Evolutionary conservation across 1,139 yeast genomes (phyloP).

Genomic region (Suhomyces coccinellae): DNA sequence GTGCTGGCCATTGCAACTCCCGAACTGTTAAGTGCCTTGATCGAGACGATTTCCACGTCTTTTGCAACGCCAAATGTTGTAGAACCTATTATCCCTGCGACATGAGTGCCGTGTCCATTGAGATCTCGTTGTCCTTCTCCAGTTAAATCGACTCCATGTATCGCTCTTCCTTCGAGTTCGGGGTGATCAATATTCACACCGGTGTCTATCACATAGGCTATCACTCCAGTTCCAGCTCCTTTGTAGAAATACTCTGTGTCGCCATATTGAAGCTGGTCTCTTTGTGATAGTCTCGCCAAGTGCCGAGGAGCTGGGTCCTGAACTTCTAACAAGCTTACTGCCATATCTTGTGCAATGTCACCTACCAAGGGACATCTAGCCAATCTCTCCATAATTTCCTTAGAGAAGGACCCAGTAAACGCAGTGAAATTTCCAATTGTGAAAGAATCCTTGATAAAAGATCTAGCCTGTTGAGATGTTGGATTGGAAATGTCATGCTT

Average conservation of each 20-base stretch:
- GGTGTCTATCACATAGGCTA: conserved; percentile 80
- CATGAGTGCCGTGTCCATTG: conserved; percentile 85
- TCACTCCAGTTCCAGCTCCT: conserved; percentile 53
- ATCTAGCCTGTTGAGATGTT: conserved; percentile 36
- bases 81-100: conserved; percentile 87
- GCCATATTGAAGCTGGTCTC: conserved; percentile 31
- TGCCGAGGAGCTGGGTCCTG: conserved; percentile 67
- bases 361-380: conserved; percentile 51
- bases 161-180: conserved; percentile 66
- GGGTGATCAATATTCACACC: conserved; percentile 62
- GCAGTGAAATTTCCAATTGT: conserved; percentile 67
- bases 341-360: conserved; percentile 59
- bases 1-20: conserved; percentile 73
- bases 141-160: conserved; percentile 59
- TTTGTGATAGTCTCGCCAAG: conserved; percentile 61
- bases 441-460: conserved; percentile 46
- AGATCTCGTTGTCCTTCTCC: conserved; percentile 60
- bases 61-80: conserved; percentile 79
- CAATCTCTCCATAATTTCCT: conserved; percentile 48
- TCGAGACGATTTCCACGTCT: conserved; percentile 58
- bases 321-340: conserved; percentile 44
- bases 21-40: conserved; percentile 62
- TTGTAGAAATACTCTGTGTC: conserved; percentile 44
- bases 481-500: conserved; percentile 37
- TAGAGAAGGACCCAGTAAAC: conserved; percentile 58